These are phyloP conservation scores for Massariosphaeria phaeospora DNA, from an alignment of 495 filamentous ascomycete species.

Conservation along the genomic window DNA sequence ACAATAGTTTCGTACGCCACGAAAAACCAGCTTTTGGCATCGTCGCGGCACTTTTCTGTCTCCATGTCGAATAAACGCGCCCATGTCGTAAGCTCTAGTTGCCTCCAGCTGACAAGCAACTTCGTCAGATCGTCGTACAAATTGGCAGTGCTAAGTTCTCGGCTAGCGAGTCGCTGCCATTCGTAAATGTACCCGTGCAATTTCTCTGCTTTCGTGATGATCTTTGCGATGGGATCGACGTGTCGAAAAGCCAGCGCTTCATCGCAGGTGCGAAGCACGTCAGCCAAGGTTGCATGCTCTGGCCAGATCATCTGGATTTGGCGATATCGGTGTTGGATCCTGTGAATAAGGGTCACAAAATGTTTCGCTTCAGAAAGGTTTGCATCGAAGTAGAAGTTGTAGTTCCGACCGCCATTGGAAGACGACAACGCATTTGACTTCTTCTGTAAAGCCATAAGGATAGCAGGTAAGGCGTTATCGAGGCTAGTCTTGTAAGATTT, in stretches of 20 bases:
- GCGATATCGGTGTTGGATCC: conserved; percentile 62
- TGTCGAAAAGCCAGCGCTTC: conserved; percentile 69
- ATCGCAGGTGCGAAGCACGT: conserved; percentile 68
- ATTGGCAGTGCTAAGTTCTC: conserved; percentile 61
- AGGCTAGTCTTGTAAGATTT: conserved; percentile 5
- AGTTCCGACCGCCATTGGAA: conserved; percentile 42
- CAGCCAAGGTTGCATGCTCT: conserved; percentile 67
- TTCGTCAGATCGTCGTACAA: conserved; percentile 71
- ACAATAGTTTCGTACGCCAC: conserved; percentile 85
- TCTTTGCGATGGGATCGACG: conserved; percentile 78
- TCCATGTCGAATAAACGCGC: conserved; percentile 83
- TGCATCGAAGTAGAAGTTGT: conserved; percentile 84
- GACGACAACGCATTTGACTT: conserved; percentile 52
- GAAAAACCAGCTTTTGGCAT: conserved; percentile 93
- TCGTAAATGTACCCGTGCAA: conserved; percentile 77
- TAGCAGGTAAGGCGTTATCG: conserved; percentile 46
- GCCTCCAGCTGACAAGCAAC: conserved; percentile 77
- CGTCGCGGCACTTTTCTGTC: conserved; percentile 62
- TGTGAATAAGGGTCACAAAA: conserved; percentile 59
- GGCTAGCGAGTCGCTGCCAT: conserved; percentile 88
- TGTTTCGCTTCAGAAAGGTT: conserved; percentile 70
- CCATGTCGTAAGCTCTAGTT: conserved; percentile 89
- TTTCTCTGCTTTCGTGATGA: conserved; percentile 77
- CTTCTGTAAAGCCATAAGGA: conserved; percentile 46
- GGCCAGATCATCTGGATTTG: conserved; percentile 66